Evolutionary conservation across 441 rosid genomes (phyloP), one percentile per base, ranked within the genome.

Genomic region (Populus hybrid): DNA sequence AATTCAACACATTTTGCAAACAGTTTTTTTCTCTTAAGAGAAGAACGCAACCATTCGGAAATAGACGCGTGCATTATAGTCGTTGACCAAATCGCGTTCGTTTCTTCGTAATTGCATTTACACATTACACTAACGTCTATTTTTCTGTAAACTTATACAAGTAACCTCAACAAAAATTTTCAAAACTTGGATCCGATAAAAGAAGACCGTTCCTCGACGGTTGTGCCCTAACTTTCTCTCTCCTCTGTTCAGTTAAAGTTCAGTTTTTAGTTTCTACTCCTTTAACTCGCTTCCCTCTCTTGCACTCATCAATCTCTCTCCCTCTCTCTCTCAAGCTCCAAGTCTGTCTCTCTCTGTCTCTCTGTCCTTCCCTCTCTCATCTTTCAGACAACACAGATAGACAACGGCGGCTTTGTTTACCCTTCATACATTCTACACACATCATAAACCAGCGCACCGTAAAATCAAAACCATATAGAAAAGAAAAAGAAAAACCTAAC

Each of bases 161-260:
- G 32, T 30, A 30, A 30, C 32, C 4, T 30, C 32, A 30, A 30
- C 32, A 3, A 30, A 30, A 30, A 3, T 30, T 67, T 82, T 80
- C 46, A 83, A 81, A 83, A 66, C 14, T 35, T 36, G 79, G 80
- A 84, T 84, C 78, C 79, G 21, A 81, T 71, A 77, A 67, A 23
- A 89, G 86, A 88, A 87, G 97, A 92, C 95, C 93, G 95, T 92
- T 92, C 92, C 87, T 92, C 86, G 95, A 59, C 80, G 9, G 16
- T 28, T 28, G 97, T 85, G 88, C 84, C 70, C n/a, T 19, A 32
- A 0, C 16, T 66, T 16, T 61, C 68, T 26, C 19, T 63, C 7
- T 57, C 32, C 32, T 30, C 32, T 30, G 32, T 30, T 30, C 4
- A 30, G 32, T 30, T 30, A 30, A 30, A 30, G 32, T 30, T 30